Evolutionary conservation across 257 asterid genomes (phyloP), one percentile per base, ranked within the genome.

Genomic region (Cynanchum wilfordii): DNA sequence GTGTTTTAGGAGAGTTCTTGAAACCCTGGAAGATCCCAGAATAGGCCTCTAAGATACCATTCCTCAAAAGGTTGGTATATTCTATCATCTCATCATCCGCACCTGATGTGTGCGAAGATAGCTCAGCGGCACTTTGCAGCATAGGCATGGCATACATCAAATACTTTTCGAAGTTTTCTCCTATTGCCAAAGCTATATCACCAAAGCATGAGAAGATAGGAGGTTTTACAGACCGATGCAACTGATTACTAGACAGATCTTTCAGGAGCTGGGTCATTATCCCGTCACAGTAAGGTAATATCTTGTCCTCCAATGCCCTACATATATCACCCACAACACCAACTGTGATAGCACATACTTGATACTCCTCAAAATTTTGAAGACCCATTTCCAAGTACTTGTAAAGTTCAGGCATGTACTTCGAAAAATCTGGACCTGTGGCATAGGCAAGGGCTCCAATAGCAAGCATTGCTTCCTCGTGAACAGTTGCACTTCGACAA

Each of bases 271-370:
- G 79, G 49, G 78, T 73, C 82, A 78, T 78, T 49, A 78, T 78
- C 25, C 82, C 78, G 62, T 78, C 82, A 8, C 82, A 78, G 22
- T 68, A 78, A n/a, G 82, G 82, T 45, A 78, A 27, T 45, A 78
- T 56, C 62, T 78, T 78, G 27, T 78, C 82, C 58, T 78, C 82
- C 66, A 78, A 66, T 0, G 79, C 82, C 58, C 82, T 73, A 42
- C 82, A 78, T 68, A 78, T 73, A 69, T 78, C 82, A 17, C 82
- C 82, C 10, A 78, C 78, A 50, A 78, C 82, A 73, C 82, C 82
- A 36, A 78, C 82, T 11, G 82, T 68, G 3, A 78, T 76, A 62
- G 82, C 78, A 73, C 82, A 78, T 10, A 78, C 82, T 63, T 78
- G 82, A 60, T 78, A 78, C 71, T 78, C 82, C 64, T 73, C 82